A percentile compares a stretch with the other conserved stretches of the same genome.
These are phyloP conservation scores for Vitis hybrid DNA, from an alignment of 177 flowering plant species.

Conservation along the genomic window DNA sequence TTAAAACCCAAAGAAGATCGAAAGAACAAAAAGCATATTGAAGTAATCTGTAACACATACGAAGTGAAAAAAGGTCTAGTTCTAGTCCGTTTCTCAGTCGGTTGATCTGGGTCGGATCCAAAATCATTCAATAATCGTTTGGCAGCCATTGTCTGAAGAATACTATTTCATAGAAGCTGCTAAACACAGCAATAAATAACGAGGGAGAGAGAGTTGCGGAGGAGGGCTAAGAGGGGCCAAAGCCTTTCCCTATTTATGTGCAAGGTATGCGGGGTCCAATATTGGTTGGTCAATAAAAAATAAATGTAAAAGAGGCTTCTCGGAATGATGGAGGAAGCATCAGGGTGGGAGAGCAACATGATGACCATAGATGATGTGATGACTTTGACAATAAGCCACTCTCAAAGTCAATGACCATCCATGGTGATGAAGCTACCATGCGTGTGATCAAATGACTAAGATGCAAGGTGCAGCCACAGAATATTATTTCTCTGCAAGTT, in stretches of 20 bases:
- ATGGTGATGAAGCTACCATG: too few species aligned
- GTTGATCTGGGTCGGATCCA: slow-evolving; percentile 21
- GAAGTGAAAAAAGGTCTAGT: slow-evolving; percentile 51
- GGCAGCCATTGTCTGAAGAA: slow-evolving; percentile 36
- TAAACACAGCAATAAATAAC: neutral
- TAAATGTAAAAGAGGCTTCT: slow-evolving; percentile 19
- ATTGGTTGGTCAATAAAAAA: neutral
- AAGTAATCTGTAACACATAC: slow-evolving; percentile 32
- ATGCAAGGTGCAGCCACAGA: too few species aligned
- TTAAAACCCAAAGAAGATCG: too few species aligned
- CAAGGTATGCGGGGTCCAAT: too few species aligned
- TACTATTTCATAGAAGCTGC: neutral
- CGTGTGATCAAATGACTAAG: too few species aligned
- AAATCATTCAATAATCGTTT: slow-evolving; percentile 40
- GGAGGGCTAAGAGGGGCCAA: neutral
- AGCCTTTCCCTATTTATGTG: too few species aligned
- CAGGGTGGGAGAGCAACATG: slow-evolving; percentile 12
- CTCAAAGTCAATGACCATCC: too few species aligned
- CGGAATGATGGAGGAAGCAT: slow-evolving; percentile 27
- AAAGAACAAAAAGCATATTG: too few species aligned
- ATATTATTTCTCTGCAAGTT: too few species aligned
- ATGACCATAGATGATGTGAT: too few species aligned
- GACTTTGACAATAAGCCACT: too few species aligned
- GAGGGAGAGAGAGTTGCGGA: slow-evolving; percentile 8
- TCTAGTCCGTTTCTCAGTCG: slow-evolving; percentile 37